Base-by-base conservation (phyloP, 331 rosid species). In the Quercus lobata region DNA sequence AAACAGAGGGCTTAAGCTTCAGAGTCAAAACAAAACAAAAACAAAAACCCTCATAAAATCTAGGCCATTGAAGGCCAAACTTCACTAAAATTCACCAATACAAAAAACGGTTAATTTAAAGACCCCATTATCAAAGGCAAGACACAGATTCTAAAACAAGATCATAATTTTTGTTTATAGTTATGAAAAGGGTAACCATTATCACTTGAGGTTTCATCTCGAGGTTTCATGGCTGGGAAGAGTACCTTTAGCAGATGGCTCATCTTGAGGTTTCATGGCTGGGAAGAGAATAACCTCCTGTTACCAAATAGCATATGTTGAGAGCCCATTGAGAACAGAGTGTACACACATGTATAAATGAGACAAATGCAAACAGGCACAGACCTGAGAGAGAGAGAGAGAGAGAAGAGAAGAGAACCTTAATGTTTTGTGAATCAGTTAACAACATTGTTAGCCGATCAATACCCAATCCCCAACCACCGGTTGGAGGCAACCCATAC, bases 381-480 rank as follows among this genome's bases (percentile, higher is more conserved):
- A 15, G 22, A n/a, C 55, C 57, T 16, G 57, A 21, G 49, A 14
- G 15, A 30, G 41, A 21, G 69, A 35, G 41, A 35, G 8, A 35
- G 41, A 35, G 8, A 35, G 44, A 35, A 1, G 9, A 7, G 10
- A 7, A 35, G 44, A 58, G 71, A 80, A 86, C 85, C 83, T 94
- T 94, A 8, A 92, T 92, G 83, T 94, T 94, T 84, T 88, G 97
- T 1, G 98, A 92, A 83, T 94, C 98, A 2, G 97, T 92, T 25
- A 94, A 72, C 78, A 90, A 76, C 98, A 94, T 94, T 53, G 92
- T 57, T 66, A 94, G 79, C 79, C 98, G 83, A 71, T 91, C 97
- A 68, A 91, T 76, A 17, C 86, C 85, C 84, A 85, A 21, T 62
- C 90, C 85, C 88, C 88, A 84, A 65, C 90, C 87, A 74, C 83